phyloP scores from a whole-genome alignment of 2,329 filamentous ascomycete species.

The Cordyceps pruinosa region DNA sequence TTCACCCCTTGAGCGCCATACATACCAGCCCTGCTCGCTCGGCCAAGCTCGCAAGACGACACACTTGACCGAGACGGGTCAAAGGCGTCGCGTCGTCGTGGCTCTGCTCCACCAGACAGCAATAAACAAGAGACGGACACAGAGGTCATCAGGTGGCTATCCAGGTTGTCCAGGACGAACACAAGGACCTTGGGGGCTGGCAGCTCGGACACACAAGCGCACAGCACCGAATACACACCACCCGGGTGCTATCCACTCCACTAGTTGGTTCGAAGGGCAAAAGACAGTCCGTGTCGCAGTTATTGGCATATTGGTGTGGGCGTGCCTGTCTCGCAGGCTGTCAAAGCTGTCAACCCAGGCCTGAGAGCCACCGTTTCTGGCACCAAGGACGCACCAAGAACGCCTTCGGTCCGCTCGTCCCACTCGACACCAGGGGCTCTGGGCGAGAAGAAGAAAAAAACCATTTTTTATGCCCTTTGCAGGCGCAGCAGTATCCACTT shows the following conservation, averaged over 20 bases:
- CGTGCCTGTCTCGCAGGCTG: constrained; percentile 6
- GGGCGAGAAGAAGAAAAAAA: background rate
- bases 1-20: background rate
- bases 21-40: constrained; percentile 2
- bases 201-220: constrained; percentile 6
- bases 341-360: constrained; percentile 2
- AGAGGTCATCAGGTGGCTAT: constrained; percentile 5
- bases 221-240: background rate
- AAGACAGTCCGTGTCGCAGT: background rate
- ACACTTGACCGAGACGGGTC: background rate
- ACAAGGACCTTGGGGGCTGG: constrained; percentile 8
- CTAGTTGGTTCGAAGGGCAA: background rate
- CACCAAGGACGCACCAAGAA: constrained; percentile 8
- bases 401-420: constrained; percentile 8
- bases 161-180: constrained; percentile 6
- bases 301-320: background rate
- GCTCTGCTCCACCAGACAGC: background rate
- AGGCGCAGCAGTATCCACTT: constrained; percentile 10
- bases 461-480: constrained; percentile 4
- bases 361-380: background rate
- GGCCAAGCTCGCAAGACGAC: constrained; percentile 7
- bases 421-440: background rate
- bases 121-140: constrained; percentile 7
- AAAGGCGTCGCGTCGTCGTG: background rate
- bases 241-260: constrained; percentile 2